Percentiles rank a stretch among this genome's conserved stretches.
Conservation (phyloP, 768 basidiomycete species). For the Phlebiopsis gigantea region DNA sequence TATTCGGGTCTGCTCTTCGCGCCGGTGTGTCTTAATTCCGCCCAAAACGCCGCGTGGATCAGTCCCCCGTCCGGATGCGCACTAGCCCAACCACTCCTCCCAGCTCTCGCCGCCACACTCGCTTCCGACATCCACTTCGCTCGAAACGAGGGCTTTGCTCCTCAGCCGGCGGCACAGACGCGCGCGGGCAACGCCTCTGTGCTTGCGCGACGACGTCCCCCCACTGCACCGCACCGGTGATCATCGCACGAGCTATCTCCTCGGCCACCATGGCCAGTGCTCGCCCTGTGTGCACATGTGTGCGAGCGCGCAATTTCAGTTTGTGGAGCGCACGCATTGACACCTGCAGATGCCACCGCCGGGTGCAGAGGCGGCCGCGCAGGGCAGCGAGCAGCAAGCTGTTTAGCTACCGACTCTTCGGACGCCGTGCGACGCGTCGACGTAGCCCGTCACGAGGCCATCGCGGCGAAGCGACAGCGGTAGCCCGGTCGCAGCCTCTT, state of each 20-base stretch:
- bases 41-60: constrained; percentile 12
- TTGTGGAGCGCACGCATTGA: not conserved
- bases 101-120: not conserved
- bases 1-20: constrained; percentile 11
- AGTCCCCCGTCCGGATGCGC: constrained; percentile 5
- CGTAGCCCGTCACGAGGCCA: not conserved
- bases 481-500: too few relatives aligned
- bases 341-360: too few relatives aligned
- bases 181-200: too few relatives aligned
- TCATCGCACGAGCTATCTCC: not conserved
- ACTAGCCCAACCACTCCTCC: constrained; percentile 8
- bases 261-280: not conserved
- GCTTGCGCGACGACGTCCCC: not conserved
- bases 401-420: too few relatives aligned
- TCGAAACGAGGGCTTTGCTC: not conserved
- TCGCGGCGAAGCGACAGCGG: not conserved
- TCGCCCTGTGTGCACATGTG: not conserved
- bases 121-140: not conserved
- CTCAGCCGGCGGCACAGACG: too few relatives aligned
- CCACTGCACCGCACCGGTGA: not conserved
- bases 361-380: too few relatives aligned
- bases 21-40: constrained; percentile 4
- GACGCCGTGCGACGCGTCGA: too few relatives aligned
- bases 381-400: not conserved
- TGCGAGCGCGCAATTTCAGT: not conserved